Conservation (phyloP, 1,139 yeast genomes). For the Diutina neorugosa region DNA sequence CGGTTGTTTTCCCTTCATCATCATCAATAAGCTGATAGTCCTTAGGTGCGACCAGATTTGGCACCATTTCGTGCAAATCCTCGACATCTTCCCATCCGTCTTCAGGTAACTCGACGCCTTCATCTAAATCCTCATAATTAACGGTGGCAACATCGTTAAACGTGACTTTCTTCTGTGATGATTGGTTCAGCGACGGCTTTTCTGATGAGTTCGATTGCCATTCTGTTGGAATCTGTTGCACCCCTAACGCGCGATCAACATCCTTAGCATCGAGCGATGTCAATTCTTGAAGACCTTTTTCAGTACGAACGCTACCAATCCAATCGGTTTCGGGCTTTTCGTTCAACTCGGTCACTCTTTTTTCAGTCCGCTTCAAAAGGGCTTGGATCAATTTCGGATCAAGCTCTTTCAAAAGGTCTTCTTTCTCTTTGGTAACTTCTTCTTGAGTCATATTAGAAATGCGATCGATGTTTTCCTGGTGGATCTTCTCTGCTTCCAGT, state of each 20-base stretch:
- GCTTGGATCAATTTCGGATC: constrained; percentile 60
- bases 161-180: not conserved
- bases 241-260: not conserved
- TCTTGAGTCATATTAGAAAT: constrained; percentile 52
- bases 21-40: constrained; percentile 30
- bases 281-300: not conserved
- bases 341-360: constrained; percentile 9
- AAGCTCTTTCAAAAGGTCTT: constrained; percentile 52
- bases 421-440: constrained; percentile 53
- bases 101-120: constrained; percentile 11
- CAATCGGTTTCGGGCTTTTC: not conserved
- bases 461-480: constrained; percentile 58
- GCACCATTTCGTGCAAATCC: constrained; percentile 6
- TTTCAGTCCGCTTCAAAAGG: constrained; percentile 32
- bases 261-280: not conserved
- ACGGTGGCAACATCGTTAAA: constrained; percentile 31
- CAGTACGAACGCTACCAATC: not conserved
- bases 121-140: constrained; percentile 23
- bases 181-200: not conserved
- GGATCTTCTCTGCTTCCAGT: constrained; percentile 62
- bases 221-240: not conserved
- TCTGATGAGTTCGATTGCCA: not conserved
- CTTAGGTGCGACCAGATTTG: constrained; percentile 23
- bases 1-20: constrained; percentile 24
- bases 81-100: constrained; percentile 6